These are phyloP conservation scores for Aphanomyces invadans DNA, from an alignment of 352 stramenopile genomes.

Conservation along the genomic window DNA sequence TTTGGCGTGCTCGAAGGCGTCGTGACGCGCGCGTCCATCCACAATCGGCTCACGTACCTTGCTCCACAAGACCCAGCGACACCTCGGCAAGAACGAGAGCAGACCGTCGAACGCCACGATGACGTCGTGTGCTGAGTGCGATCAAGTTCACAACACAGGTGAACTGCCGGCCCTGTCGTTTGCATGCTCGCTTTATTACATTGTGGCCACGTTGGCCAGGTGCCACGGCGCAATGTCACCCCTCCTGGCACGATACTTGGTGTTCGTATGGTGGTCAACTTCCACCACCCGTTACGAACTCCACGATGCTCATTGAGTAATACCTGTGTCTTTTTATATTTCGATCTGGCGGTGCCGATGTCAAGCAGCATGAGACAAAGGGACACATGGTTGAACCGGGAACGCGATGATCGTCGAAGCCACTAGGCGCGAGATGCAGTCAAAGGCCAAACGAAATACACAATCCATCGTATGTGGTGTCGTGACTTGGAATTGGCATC, in stretches of 20 bases:
- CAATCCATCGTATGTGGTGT: no score
- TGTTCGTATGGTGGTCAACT: background rate
- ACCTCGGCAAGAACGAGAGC: background rate
- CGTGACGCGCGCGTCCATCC: conserved; percentile 55
- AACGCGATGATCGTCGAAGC: background rate
- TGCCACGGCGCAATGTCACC: background rate
- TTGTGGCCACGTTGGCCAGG: no score
- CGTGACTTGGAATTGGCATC: no score
- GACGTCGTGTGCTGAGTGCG: conserved; percentile 14
- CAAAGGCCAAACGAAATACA: no score
- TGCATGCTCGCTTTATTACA: background rate
- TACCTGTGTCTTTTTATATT: conserved; percentile 7
- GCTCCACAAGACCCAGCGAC: conserved; percentile 16
- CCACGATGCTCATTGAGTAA: background rate
- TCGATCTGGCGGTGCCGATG: background rate
- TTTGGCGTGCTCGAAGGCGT: conserved; percentile 75
- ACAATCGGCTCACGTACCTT: conserved; percentile 33
- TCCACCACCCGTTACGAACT: background rate
- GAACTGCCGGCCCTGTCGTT: background rate
- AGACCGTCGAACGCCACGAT: background rate
- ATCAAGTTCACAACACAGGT: background rate
- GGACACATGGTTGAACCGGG: no score
- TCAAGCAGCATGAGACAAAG: background rate
- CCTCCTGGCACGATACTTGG: background rate
- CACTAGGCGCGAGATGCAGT: no score